Percentiles rank a stretch among this genome's conserved stretches.
phyloP scores from a whole-genome alignment of 2,329 filamentous ascomycete species.

The Claviceps sp. region DNA sequence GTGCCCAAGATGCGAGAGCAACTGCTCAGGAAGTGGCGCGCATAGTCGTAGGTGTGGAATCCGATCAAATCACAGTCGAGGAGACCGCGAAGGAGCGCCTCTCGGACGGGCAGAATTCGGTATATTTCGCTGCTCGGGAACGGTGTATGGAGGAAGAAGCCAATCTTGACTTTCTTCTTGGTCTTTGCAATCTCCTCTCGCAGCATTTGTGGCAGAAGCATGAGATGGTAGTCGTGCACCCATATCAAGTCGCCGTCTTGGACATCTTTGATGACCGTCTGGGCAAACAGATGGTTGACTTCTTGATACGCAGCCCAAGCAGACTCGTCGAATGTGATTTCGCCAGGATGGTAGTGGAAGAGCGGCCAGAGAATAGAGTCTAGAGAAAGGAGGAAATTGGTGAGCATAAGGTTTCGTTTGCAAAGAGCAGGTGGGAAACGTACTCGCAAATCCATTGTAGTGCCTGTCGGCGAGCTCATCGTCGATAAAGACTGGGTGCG shows the following conservation, averaged over 20 bases:
- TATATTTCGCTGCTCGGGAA: constrained; percentile 97
- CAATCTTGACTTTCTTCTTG: constrained; percentile 90
- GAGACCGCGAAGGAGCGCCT: constrained; percentile 74
- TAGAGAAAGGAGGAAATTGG: constrained; percentile 20
- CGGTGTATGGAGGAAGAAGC: constrained; percentile 94
- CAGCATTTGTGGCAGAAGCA: constrained; percentile 92
- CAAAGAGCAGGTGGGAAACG: constrained; percentile 17
- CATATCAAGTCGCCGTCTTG: constrained; percentile 90
- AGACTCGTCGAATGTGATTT: constrained; percentile 94
- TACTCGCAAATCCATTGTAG: constrained; percentile 97
- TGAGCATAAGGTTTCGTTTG: background rate
- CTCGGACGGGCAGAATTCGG: constrained; percentile 82
- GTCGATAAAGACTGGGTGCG: constrained; percentile 83
- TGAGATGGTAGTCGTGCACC: constrained; percentile 98
- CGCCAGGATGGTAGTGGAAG: constrained; percentile 96
- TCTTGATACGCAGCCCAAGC: constrained; percentile 89
- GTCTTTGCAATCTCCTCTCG: constrained; percentile 71
- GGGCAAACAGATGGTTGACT: constrained; percentile 84
- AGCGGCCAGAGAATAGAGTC: constrained; percentile 97
- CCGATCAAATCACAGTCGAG: constrained; percentile 91
- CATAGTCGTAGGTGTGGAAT: constrained; percentile 98
- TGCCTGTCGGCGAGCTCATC: constrained; percentile 89
- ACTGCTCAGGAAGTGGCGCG: constrained; percentile 91
- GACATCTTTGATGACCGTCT: constrained; percentile 74
- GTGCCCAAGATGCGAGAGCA: constrained; percentile 82